Base-by-base conservation (phyloP, 1,284 basidiomycete genomes). In the Rhodotorula glutinis region DNA sequence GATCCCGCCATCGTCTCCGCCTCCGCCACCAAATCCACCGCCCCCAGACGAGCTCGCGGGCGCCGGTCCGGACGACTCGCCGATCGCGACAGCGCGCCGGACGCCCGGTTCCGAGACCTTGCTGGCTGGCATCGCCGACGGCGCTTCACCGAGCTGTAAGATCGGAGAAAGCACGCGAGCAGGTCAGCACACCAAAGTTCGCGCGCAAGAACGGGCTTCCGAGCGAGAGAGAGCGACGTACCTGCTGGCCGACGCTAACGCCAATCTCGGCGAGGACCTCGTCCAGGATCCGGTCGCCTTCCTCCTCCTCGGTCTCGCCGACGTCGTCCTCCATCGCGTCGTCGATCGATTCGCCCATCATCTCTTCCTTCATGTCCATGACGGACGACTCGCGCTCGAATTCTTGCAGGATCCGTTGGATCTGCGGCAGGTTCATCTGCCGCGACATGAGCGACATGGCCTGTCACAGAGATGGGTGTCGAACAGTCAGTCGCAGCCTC, bases 281-380 rank as follows among this genome's bases (percentile, higher is more conserved):
- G 76, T 91, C 93, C 72, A 99, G 80, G 69, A 99, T 96, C 82
- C 91, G 91, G 79, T 98, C 93, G 76, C 98, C 95, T 74, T 91
- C 91, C 75, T 98, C 94, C 79, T 85, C 83, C 11, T 82, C 83
- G 63, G 96, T 94, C 60, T 94, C 94, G 73, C 93, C 92, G 47
- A 82, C 82, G 29, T 92, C 91, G 58, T 91, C 90, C 76, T 96
- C 93, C 92, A 98, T 98, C 47, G 93, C 94, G 76, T 97, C 95
- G 80, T 98, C 96, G 14, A 98, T 90, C 1, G 94, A 90, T 70
- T 98, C 96, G 47, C 89, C 91, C 95, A 98, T 98, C 90, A 98
- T 96, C 79, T 97, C 95, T 80, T 98, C 96, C 81, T 98, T 98
- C 96, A 99, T 98, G 80, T 98, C 95, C 96, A 99, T 99, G 78